Evolutionary conservation across 768 basidiomycete species (phyloP).

Genomic region (Boletus sensibilis): DNA sequence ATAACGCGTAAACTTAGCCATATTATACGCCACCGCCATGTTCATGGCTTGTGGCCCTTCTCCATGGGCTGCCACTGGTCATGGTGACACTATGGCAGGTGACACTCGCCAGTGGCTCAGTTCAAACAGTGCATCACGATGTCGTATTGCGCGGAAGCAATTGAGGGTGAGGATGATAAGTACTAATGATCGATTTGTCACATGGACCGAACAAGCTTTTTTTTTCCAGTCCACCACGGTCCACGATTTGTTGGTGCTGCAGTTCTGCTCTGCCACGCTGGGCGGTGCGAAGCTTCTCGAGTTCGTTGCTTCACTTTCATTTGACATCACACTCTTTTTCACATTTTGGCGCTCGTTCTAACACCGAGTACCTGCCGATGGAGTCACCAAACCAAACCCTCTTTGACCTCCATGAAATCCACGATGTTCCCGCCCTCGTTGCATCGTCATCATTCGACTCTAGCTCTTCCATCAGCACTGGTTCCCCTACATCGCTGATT

Average conservation of each 20-base stretch:
- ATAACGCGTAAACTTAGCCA: no score
- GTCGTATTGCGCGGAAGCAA: conserved; percentile 2
- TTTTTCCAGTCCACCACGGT: conserved; percentile 4
- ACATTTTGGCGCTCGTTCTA: neutral
- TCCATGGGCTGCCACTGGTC: no score
- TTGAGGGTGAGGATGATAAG: neutral
- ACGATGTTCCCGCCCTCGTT: conserved; percentile 13
- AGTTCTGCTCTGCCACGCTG: conserved; percentile 16
- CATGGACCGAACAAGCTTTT: neutral
- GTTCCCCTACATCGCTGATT: conserved; percentile 11
- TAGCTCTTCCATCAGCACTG: conserved; percentile 14
- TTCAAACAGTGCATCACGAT: neutral
- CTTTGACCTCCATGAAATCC: conserved; percentile 19
- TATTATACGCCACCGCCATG: no score
- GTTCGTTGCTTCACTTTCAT: conserved; percentile 15
- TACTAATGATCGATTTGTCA: neutral
- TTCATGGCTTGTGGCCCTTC: no score
- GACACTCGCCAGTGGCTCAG: no score
- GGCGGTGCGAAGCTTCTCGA: conserved; percentile 3
- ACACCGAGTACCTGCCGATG: conserved; percentile 8
- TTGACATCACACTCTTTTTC: conserved; percentile 25
- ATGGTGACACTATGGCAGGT: no score
- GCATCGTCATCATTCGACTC: conserved; percentile 13
- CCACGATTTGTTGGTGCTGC: neutral
- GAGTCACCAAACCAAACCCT: conserved; percentile 4